Evolutionary conservation across 176 grass and related monocot genomes (phyloP).

Genomic region (Ananas comosus): DNA sequence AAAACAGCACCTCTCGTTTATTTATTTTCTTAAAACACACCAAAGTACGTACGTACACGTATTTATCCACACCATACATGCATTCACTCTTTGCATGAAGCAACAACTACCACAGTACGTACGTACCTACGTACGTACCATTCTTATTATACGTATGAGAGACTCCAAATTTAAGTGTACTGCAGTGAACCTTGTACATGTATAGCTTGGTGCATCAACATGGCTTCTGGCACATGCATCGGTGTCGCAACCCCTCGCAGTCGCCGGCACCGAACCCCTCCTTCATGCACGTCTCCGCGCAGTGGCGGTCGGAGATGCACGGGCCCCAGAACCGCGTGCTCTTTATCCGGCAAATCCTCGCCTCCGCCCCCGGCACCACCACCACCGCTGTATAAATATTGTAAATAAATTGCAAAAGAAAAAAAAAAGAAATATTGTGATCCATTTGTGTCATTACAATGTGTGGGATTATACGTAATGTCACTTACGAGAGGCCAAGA

Average conservation of each 20-base stretch:
- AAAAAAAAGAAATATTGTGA: not conserved
- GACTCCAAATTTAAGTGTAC: no score
- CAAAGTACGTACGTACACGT: no score
- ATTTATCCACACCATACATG: no score
- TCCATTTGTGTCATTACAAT: not conserved
- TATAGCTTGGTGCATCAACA: not conserved
- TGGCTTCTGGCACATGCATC: slow-evolving; percentile 2
- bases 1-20: no score
- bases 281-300: not conserved
- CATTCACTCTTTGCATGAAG: no score
- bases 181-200: no score
- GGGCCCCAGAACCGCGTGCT: not conserved
- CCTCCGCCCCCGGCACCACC: not conserved
- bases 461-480: not conserved
- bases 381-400: not conserved
- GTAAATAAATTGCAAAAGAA: not conserved
- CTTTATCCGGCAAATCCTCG: slow-evolving; percentile 2
- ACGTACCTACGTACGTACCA: no score
- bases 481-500: slow-evolving; percentile 2
- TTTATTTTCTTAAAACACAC: no score
- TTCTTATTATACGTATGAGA: no score
- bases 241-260: not conserved
- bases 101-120: no score
- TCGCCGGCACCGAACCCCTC: not conserved
- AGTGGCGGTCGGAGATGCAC: not conserved